Evolutionary conservation across 1,284 basidiomycete species (phyloP).

Genomic region (Lignosus rhinocerotis): DNA sequence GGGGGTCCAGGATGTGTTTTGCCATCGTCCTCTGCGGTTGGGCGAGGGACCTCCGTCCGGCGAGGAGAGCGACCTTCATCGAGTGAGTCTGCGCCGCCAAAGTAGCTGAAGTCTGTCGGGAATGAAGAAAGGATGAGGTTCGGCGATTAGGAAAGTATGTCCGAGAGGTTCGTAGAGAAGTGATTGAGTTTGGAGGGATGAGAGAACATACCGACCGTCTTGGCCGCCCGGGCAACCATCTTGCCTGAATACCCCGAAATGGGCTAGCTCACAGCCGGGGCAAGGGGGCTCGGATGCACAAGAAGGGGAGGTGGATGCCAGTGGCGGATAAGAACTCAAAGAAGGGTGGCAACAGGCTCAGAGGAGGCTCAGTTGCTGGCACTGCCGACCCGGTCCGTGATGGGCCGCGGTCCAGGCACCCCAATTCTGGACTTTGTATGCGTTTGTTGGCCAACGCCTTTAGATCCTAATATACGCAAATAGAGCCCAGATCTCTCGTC

Average conservation of each 20-base stretch:
- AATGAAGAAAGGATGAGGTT: not conserved
- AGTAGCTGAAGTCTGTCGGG: slow-evolving; percentile 67
- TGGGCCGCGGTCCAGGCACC: not conserved
- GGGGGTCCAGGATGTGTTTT: slow-evolving; percentile 50
- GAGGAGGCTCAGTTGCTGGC: too few relatives aligned
- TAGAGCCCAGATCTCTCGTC: not conserved
- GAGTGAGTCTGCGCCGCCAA: slow-evolving; percentile 78
- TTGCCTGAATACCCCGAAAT: not conserved
- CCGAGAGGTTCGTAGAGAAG: not conserved
- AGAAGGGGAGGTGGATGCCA: not conserved
- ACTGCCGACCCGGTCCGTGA: not conserved
- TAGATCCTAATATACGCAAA: slow-evolving; percentile 27
- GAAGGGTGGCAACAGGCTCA: not conserved
- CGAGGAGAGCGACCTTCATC: slow-evolving; percentile 59
- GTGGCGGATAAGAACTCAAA: not conserved
- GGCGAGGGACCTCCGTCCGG: slow-evolving; percentile 51
- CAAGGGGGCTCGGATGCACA: not conserved
- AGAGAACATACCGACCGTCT: slow-evolving; percentile 9
- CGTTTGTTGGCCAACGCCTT: slow-evolving; percentile 27
- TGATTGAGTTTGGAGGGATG: not conserved
- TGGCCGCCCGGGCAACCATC: slow-evolving; percentile 7
- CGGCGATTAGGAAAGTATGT: not conserved
- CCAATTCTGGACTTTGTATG: slow-evolving; percentile 19
- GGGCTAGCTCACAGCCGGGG: not conserved
- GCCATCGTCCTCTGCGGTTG: slow-evolving; percentile 43